Evolutionary conservation across 768 basidiomycete species (phyloP).

Genomic region (Mycena metata): DNA sequence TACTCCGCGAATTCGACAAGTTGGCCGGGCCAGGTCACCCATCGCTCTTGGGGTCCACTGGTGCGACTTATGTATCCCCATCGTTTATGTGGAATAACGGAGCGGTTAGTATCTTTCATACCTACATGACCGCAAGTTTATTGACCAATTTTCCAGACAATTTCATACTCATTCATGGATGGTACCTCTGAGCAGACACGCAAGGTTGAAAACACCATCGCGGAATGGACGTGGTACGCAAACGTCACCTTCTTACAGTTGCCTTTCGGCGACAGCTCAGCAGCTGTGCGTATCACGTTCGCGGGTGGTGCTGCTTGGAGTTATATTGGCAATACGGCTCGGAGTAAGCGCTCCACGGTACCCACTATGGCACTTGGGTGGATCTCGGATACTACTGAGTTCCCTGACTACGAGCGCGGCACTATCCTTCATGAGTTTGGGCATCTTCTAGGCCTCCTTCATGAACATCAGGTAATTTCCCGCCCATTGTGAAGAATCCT

Average conservation of each 20-base stretch:
- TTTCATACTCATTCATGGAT: constrained; percentile 20
- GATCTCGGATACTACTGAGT: constrained; percentile 4
- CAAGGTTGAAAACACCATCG: constrained; percentile 16
- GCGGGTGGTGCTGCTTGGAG: constrained; percentile 15
- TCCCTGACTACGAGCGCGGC: constrained; percentile 14
- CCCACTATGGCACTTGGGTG: constrained; percentile 29
- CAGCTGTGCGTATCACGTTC: constrained; percentile 22
- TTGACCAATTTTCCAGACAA: constrained; percentile 1
- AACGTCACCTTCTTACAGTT: constrained; percentile 17
- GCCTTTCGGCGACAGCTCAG: not conserved
- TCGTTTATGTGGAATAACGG: constrained; percentile 6
- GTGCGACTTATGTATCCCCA: not conserved
- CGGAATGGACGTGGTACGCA: constrained; percentile 27
- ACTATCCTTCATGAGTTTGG: constrained; percentile 38
- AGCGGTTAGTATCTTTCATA: not conserved
- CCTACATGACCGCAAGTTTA: not conserved
- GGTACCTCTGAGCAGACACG: constrained; percentile 9
- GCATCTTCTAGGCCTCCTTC: constrained; percentile 34
- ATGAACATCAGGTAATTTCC: constrained; percentile 18
- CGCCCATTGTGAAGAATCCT: too few species aligned
- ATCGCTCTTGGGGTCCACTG: too few species aligned
- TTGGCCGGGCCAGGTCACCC: too few species aligned
- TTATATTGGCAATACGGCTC: constrained; percentile 21
- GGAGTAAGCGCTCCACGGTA: not conserved
- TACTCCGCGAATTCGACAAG: too few species aligned